These are phyloP conservation scores for Helichrysum umbraculigerum DNA, from an alignment of 129 eudicot species.

Conservation along the genomic window DNA sequence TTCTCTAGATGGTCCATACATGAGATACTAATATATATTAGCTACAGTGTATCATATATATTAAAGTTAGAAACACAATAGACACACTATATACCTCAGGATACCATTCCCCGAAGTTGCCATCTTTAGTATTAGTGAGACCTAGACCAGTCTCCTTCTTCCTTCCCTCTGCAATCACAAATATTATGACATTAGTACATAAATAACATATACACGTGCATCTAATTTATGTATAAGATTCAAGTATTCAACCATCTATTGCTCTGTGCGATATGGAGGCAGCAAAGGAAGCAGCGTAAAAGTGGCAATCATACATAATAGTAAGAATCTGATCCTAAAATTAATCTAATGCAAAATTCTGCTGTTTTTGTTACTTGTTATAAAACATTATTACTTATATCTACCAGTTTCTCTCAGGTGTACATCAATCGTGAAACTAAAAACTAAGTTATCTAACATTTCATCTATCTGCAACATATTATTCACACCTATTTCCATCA, in stretches of 20 bases:
- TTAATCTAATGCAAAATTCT: background rate
- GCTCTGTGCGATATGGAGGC: background rate
- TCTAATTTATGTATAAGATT: slow-evolving; percentile 4
- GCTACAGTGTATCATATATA: background rate
- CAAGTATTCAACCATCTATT: background rate
- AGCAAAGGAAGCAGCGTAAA: background rate
- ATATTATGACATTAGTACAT: background rate
- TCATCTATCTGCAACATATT: background rate
- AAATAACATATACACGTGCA: background rate
- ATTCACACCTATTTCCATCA: background rate
- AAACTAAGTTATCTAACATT: background rate
- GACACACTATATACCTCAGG: slow-evolving; percentile 60
- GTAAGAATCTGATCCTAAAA: background rate
- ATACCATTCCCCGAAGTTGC: slow-evolving; percentile 88
- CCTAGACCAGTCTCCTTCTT: slow-evolving; percentile 67
- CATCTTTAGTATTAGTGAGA: slow-evolving; percentile 67
- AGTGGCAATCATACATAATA: background rate
- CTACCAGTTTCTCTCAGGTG: background rate
- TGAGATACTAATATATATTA: background rate
- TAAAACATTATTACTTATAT: background rate
- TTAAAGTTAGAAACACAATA: slow-evolving; percentile 8
- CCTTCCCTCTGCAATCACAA: slow-evolving; percentile 33
- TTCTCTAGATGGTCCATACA: background rate
- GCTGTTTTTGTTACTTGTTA: background rate
- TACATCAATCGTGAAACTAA: background rate